Evolutionary conservation across 2,329 filamentous ascomycete species (phyloP).

Genomic region (Neofusicoccum laricinum): DNA sequence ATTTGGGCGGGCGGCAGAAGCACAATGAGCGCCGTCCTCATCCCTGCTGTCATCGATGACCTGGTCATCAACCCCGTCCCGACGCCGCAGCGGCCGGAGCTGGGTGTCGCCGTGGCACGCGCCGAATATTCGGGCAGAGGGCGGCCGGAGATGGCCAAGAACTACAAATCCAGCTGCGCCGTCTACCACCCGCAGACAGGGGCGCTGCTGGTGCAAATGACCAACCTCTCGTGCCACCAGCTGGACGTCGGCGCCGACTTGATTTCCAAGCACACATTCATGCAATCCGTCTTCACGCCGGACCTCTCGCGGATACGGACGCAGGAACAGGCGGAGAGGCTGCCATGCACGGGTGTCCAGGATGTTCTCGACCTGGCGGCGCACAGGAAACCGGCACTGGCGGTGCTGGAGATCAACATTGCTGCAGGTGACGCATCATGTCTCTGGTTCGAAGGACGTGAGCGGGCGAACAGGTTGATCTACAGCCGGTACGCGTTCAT

Average conservation of each 20-base stretch:
- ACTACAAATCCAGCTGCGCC: conserved; percentile 11
- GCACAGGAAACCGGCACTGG: conserved; percentile 34
- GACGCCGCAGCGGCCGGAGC: background rate
- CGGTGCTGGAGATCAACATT: conserved; percentile 34
- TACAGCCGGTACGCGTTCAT: background rate
- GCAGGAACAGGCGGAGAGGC: background rate
- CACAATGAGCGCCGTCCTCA: conserved; percentile 20
- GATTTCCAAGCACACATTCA: conserved; percentile 18
- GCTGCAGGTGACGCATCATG: conserved; percentile 18
- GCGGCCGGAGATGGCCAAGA: conserved; percentile 18
- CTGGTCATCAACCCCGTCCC: conserved; percentile 20
- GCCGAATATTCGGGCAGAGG: conserved; percentile 20
- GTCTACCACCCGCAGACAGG: conserved; percentile 14
- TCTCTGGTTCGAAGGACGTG: background rate
- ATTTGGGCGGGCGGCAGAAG: conserved; percentile 21
- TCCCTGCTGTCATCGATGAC: conserved; percentile 23
- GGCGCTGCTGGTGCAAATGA: conserved; percentile 21
- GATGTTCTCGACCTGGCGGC: conserved; percentile 33
- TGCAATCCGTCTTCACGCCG: conserved; percentile 21
- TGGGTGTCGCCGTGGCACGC: background rate
- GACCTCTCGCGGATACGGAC: conserved; percentile 21
- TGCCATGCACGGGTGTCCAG: conserved; percentile 6
- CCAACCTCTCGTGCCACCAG: conserved; percentile 21
- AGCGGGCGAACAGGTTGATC: background rate
- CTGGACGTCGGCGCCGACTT: conserved; percentile 21